Percentiles rank a stretch among this genome's conserved stretches.
phyloP scores from a whole-genome alignment of 2,329 filamentous ascomycete species.

The Xylariaceae sp. region DNA sequence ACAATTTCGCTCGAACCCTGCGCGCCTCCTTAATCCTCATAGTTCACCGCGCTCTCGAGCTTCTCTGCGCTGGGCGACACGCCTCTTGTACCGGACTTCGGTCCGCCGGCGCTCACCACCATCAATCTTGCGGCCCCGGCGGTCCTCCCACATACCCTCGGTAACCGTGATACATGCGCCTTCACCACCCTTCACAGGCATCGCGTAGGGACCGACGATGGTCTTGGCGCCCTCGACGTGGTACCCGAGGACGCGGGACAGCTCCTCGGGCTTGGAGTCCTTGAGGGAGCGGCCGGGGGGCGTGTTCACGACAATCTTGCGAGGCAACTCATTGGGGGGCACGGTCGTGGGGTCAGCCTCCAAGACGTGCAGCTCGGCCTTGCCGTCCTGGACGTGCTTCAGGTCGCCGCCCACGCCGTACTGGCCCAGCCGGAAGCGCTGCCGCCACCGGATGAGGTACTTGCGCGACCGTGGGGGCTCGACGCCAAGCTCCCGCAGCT shows the following conservation, averaged over 20 bases:
- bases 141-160: conserved; percentile 92
- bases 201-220: conserved; percentile 70
- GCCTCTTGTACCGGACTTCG: conserved; percentile 81
- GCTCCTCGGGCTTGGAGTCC: conserved; percentile 31
- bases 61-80: conserved; percentile 72
- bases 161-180: conserved; percentile 64
- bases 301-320: conserved; percentile 52
- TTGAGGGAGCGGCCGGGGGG: conserved; percentile 39
- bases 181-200: conserved; percentile 59
- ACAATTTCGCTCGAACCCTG: not conserved
- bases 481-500: conserved; percentile 78
- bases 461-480: conserved; percentile 77
- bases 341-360: conserved; percentile 39
- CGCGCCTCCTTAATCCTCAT: conserved; percentile 1
- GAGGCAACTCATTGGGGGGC: conserved; percentile 36
- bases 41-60: conserved; percentile 35
- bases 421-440: conserved; percentile 72
- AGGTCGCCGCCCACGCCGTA: conserved; percentile 82
- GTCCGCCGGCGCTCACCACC: conserved; percentile 88
- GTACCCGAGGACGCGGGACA: conserved; percentile 57
- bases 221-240: conserved; percentile 61
- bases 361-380: conserved; percentile 30
- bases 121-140: conserved; percentile 84
- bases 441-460: conserved; percentile 83
- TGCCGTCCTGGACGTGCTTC: conserved; percentile 52